Base-by-base conservation (phyloP, 352 stramenopile species). In the Elongisporangium undulatum region DNA sequence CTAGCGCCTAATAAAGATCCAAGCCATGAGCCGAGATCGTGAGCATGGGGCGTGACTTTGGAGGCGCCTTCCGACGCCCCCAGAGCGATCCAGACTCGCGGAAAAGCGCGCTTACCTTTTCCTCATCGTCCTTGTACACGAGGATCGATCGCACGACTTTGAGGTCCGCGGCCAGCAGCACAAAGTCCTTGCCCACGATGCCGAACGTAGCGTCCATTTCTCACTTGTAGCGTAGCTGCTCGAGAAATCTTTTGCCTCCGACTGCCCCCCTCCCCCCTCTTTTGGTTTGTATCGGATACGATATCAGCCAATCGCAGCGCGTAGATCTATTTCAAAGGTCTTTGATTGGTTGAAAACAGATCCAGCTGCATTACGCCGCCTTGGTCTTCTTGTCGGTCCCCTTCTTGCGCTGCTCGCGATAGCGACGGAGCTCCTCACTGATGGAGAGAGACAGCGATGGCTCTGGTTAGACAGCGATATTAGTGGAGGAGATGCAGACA, bases 71-170 rank as follows among this genome's bases (percentile, higher is more conserved):
- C 21, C 20, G 34, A 17, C 19, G 21, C 10, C 12, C 12, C 34
- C 34, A 45, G 34, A 45, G 34, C 34, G 34, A 45, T 45, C 13
- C 16, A 4, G n/a, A 38, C 53, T 26, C n/a, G 54, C 58, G 22
- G 55, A 21, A 59, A 20, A 49, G 52, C 64, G 62, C n/a, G 52
- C 61, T 66, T 64, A 97, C 90, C 79, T 97, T 97, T 68, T 97
- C 90, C 71, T 96, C 82, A 59, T 97, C 86, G 61, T 94, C 90
- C 65, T 97, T 95, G 81, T 97, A 97, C 52, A 97, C 89, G 53
- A 97, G 73, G 63, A 97, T 97, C 26, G 89, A 97, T 61, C 89
- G 88, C 63, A 62, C 90, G 38, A 95, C 87, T 66, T 96, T 96
- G 61, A 82, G 86, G 75, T 97, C 90, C 16, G 90, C 90, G 6